phyloP scores from a whole-genome alignment of 345 rosid species.

The Draba incana region DNA sequence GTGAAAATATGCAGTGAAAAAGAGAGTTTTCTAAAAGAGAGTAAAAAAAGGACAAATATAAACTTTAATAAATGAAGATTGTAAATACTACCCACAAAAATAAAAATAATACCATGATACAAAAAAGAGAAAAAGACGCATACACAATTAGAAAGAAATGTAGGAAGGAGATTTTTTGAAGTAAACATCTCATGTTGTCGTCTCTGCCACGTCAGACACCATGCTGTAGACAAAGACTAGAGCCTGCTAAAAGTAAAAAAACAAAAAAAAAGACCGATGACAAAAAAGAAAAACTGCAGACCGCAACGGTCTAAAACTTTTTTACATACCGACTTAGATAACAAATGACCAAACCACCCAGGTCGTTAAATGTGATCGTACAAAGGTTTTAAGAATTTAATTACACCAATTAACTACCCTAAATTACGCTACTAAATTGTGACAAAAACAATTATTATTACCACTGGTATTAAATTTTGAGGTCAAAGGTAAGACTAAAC shows the following conservation, averaged over 20 bases:
- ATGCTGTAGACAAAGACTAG: constrained; percentile 29
- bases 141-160: neutral
- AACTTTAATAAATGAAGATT: constrained; percentile 17
- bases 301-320: constrained; percentile 35
- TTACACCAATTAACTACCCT: constrained; percentile 19
- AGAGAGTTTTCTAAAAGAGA: constrained; percentile 17
- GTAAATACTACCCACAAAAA: constrained; percentile 1
- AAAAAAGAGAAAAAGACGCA: constrained; percentile 15
- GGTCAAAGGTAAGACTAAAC: constrained; percentile 33
- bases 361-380: neutral
- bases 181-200: constrained; percentile 37
- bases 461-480: neutral
- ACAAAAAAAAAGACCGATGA: no score
- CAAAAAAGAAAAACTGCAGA: neutral
- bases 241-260: constrained; percentile 10
- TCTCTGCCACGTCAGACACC: constrained; percentile 39
- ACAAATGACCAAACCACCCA: constrained; percentile 20
- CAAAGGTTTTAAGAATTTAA: constrained; percentile 2
- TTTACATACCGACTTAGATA: neutral
- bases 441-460: no score
- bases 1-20: constrained; percentile 43
- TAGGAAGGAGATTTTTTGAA: constrained; percentile 11
- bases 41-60: constrained; percentile 22
- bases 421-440: constrained; percentile 8
- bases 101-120: constrained; percentile 4